Conservation (phyloP, 176 grass and related monocot species). For the Miscanthus lutarioriparius region DNA sequence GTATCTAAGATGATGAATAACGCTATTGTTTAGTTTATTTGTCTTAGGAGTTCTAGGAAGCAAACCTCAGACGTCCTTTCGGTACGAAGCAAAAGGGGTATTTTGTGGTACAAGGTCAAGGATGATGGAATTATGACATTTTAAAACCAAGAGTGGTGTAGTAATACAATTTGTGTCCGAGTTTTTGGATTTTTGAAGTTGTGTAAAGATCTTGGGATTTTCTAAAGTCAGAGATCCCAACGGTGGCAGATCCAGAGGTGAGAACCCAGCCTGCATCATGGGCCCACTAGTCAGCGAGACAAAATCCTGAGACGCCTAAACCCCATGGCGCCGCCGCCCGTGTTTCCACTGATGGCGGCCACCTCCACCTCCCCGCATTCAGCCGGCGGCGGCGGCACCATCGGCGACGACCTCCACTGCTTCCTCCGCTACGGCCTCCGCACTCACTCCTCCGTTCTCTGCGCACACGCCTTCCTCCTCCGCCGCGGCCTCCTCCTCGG, state of each 20-base stretch:
- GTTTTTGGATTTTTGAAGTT: neutral
- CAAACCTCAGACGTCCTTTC: no score
- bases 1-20: no score
- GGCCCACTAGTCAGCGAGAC: neutral
- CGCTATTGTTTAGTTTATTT: no score
- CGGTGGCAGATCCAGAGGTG: neutral
- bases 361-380: neutral
- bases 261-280: neutral
- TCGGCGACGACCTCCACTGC: neutral
- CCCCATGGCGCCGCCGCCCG: constrained; percentile 1
- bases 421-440: neutral
- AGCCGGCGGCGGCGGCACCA: neutral
- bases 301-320: constrained; percentile 6
- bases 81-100: no score
- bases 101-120: neutral
- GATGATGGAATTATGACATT: no score
- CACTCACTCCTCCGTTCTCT: neutral
- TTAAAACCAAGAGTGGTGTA: no score
- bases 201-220: neutral
- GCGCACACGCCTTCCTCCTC: neutral
- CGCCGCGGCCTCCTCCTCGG: constrained; percentile 9
- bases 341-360: neutral
- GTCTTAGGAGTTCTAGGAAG: no score
- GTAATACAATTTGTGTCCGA: neutral
- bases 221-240: neutral